Conservation (phyloP, 2,329 filamentous ascomycete genomes). For the Eutypella sp. region DNA sequence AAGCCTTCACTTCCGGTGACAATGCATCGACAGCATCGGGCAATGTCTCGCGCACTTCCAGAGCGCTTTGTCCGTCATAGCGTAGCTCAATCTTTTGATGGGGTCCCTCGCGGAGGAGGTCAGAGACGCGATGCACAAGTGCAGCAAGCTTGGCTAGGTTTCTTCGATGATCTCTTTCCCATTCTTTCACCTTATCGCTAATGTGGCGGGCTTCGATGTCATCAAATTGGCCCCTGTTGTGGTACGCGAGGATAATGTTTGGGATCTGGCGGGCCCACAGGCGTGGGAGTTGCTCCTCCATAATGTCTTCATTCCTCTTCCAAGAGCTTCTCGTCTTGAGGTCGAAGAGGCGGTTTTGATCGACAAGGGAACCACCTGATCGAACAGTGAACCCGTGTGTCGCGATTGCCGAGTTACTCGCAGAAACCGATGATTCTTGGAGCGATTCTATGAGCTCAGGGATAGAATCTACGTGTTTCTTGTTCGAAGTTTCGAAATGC, state of each 20-base stretch:
- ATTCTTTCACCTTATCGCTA: conserved; percentile 1
- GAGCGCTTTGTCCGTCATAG: not conserved
- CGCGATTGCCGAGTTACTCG: too few relatives aligned
- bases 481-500: not conserved
- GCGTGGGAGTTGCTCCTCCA: conserved; percentile 34
- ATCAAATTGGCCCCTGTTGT: conserved; percentile 30
- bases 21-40: not conserved
- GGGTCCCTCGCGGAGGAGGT: not conserved
- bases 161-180: conserved; percentile 1
- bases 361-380: conserved; percentile 19
- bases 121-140: conserved; percentile 3
- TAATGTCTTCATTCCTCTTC: conserved; percentile 20
- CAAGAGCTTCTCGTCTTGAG: conserved; percentile 37
- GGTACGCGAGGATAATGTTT: conserved; percentile 37
- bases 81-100: conserved; percentile 2
- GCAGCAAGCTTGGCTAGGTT: conserved; percentile 2
- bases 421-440: not conserved
- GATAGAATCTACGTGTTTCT: not conserved
- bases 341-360: conserved; percentile 34
- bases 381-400: conserved; percentile 5
- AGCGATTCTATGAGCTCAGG: not conserved
- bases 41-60: conserved; percentile 4
- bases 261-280: conserved; percentile 37
- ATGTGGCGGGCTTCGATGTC: conserved; percentile 19
- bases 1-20: not conserved